Evolutionary conservation across 139 green algal species (phyloP), one percentile per base, ranked within the genome.

Genomic region (Pleodorina starrii): DNA sequence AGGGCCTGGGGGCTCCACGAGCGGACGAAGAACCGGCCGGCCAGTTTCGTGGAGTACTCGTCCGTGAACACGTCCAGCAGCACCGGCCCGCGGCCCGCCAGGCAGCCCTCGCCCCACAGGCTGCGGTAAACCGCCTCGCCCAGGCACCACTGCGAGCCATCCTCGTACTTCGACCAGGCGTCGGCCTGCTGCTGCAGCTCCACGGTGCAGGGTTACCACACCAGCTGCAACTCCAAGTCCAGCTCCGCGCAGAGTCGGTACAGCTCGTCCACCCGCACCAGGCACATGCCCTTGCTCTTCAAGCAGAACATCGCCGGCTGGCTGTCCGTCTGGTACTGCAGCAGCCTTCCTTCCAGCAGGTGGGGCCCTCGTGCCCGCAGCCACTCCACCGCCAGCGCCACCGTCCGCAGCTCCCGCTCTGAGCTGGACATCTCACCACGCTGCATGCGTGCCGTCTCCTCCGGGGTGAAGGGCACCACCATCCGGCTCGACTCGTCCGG

Each of bases 161-260:
- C n/a, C n/a, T n/a, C n/a, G n/a, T n/a, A n/a, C 77, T 85, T 85
- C 44, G 77, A 85, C 1, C 69, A 35, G 27, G 35, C 48, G 51
- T 85, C 77, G 27, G 48, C 77, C 5, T 40, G 0, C 32, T 48
- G 50, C 51, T 85, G 77, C 35, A 38, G 36, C 51, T 32, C 44
- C 0, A 23, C 35, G 0, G 35, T 35, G 35, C 77, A 32, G 1
- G 77, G 77, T 7, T n/a, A 46, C 77, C 77, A 85, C 12, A 72
- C 35, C 35, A 85, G 12, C 35, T 48, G 35, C 0, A 85, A 27
- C 40, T 85, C 77, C 35, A 69, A 5, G 36, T 71, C 77, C 2
- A 72, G 23, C 16, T 40, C 19, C 48, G 51, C 57, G 23, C 54
- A 71, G 1, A 86, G 51, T 32, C 57, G 36, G 78, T 86, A 86